Evolutionary conservation across 106 monocot species (phyloP).

Genomic region (Dioscorea dumetorum): DNA sequence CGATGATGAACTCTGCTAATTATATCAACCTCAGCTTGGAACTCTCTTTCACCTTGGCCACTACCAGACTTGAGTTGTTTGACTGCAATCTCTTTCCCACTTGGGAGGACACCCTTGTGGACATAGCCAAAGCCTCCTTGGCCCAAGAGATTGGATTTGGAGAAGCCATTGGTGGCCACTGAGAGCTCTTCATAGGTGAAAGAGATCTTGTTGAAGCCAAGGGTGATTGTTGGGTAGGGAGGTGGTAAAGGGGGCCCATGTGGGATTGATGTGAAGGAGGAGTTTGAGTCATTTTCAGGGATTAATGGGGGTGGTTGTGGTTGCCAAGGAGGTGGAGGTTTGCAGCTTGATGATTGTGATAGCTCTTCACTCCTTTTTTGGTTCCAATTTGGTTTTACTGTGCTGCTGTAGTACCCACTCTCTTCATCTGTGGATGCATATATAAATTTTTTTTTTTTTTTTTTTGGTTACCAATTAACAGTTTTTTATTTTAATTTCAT

Average conservation of each 20-base stretch:
- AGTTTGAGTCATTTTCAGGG: constrained; percentile 29
- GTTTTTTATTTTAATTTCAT: neutral
- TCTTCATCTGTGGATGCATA: neutral
- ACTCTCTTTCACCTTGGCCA: constrained; percentile 91
- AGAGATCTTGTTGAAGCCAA: constrained; percentile 65
- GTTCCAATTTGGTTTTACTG: constrained; percentile 26
- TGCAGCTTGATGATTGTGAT: constrained; percentile 10
- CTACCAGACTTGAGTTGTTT: constrained; percentile 78
- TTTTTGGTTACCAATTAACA: no score
- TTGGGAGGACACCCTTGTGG: constrained; percentile 74
- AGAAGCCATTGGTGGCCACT: constrained; percentile 58
- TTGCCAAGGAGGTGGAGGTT: constrained; percentile 28
- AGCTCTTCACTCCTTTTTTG: constrained; percentile 6
- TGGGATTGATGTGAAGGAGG: constrained; percentile 46
- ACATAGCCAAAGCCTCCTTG: constrained; percentile 98
- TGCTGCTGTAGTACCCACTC: constrained; percentile 18
- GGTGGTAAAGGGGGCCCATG: constrained; percentile 41
- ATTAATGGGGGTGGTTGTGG: constrained; percentile 12
- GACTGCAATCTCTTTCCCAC: constrained; percentile 82
- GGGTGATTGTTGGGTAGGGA: constrained; percentile 44
- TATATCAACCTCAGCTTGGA: constrained; percentile 93
- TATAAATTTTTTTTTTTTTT: no score
- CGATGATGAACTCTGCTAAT: constrained; percentile 91
- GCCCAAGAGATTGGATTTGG: constrained; percentile 62
- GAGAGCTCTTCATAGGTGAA: constrained; percentile 87